Conservation (phyloP, 129 eudicot genomes). For the Tagetes patula region DNA sequence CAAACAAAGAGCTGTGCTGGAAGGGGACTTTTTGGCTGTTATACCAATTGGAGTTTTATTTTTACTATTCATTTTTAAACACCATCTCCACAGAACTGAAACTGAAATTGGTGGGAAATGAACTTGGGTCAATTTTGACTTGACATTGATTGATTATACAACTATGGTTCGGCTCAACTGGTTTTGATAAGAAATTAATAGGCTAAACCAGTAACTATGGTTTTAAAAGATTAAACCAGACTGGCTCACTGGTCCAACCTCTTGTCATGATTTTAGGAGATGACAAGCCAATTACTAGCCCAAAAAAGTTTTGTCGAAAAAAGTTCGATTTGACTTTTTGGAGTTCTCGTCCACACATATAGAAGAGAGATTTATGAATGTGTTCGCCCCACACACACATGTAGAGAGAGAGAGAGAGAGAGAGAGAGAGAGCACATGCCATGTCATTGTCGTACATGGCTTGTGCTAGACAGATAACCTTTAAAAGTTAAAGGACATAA, state of each 20-base stretch:
- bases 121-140: not conserved
- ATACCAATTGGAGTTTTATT: not conserved
- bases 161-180: not conserved
- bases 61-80: not conserved
- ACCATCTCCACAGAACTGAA: not conserved
- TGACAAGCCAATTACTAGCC: too few species aligned
- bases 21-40: constrained; percentile 13
- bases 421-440: too few species aligned
- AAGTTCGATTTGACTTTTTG: not conserved
- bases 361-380: too few species aligned
- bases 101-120: not conserved
- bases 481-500: too few species aligned
- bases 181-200: not conserved
- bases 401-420: too few species aligned
- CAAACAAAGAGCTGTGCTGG: constrained; percentile 11
- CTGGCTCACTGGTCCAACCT: too few species aligned
- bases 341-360: not conserved
- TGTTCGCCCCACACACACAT: too few species aligned
- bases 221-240: not conserved
- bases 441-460: too few species aligned
- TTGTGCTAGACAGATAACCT: too few species aligned
- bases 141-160: not conserved
- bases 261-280: too few species aligned
- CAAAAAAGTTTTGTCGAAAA: too few species aligned
- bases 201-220: not conserved